Conservation (phyloP, 73 alveolate species). For the Paramecium pentaurelia region DNA sequence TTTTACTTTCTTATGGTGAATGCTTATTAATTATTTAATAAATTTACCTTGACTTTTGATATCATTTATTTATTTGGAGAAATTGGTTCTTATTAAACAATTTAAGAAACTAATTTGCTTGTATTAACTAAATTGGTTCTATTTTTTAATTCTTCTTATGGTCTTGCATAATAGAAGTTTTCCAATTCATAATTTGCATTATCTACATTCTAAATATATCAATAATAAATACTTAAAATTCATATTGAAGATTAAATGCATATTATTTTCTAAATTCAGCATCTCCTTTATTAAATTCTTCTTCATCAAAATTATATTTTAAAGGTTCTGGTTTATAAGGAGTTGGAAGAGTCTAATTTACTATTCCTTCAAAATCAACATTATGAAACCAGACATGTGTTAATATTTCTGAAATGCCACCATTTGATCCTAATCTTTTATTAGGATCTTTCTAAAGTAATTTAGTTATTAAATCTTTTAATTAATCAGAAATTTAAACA, state of each 20-base stretch:
- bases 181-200: background rate
- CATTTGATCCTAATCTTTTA: constrained; percentile 79
- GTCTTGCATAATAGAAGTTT: background rate
- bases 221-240: background rate
- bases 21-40: background rate
- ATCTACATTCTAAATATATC: background rate
- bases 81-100: background rate
- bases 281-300: constrained; percentile 59
- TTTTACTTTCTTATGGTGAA: constrained; percentile 35
- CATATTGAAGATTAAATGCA: background rate
- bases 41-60: background rate
- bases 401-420: constrained; percentile 60
- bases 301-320: constrained; percentile 59
- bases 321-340: constrained; percentile 59
- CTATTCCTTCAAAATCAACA: constrained; percentile 53
- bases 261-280: constrained; percentile 56
- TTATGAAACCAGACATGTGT: constrained; percentile 62
- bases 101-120: background rate
- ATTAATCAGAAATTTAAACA: constrained; percentile 54
- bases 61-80: background rate
- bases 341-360: constrained; percentile 24
- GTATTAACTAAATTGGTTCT: constrained; percentile 21
- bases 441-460: constrained; percentile 81
- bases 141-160: background rate
- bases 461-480: constrained; percentile 69